phyloP scores from a whole-genome alignment of 345 rosid species.

The Bruguiera sexangula region DNA sequence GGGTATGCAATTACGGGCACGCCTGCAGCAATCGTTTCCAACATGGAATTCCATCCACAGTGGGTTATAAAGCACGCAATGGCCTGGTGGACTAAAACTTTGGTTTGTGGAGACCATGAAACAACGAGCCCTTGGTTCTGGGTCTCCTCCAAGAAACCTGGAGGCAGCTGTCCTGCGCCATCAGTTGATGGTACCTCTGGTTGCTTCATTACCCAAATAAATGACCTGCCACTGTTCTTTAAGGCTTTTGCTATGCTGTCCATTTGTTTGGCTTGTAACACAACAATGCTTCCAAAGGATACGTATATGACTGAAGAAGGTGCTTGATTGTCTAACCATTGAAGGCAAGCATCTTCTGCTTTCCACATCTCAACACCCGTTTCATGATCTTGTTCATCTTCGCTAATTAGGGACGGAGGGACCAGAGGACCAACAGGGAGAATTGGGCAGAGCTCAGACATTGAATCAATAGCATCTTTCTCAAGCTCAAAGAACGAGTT shows the following conservation, averaged over 20 bases:
- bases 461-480: constrained; percentile 32
- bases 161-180: constrained; percentile 29
- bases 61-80: constrained; percentile 47
- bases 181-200: constrained; percentile 13
- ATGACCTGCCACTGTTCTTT: constrained; percentile 25
- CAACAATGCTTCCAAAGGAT: constrained; percentile 46
- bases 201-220: constrained; percentile 48
- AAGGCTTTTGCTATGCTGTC: constrained; percentile 39
- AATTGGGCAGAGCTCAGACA: constrained; percentile 37
- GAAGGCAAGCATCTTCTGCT: constrained; percentile 37
- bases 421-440: constrained; percentile 50
- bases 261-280: constrained; percentile 30
- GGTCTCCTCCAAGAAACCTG: constrained; percentile 31
- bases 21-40: constrained; percentile 38
- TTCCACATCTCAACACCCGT: constrained; percentile 37
- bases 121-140: constrained; percentile 39
- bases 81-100: constrained; percentile 40
- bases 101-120: constrained; percentile 48
- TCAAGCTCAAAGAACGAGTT: constrained; percentile 49
- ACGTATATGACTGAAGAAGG: constrained; percentile 38
- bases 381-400: constrained; percentile 23
- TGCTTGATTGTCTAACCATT: constrained; percentile 39
- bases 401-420: constrained; percentile 35
- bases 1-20: constrained; percentile 50
- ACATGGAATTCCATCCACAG: constrained; percentile 57